phyloP scores from a whole-genome alignment of 2,329 filamentous ascomycete species.

The Beauveria varroae region DNA sequence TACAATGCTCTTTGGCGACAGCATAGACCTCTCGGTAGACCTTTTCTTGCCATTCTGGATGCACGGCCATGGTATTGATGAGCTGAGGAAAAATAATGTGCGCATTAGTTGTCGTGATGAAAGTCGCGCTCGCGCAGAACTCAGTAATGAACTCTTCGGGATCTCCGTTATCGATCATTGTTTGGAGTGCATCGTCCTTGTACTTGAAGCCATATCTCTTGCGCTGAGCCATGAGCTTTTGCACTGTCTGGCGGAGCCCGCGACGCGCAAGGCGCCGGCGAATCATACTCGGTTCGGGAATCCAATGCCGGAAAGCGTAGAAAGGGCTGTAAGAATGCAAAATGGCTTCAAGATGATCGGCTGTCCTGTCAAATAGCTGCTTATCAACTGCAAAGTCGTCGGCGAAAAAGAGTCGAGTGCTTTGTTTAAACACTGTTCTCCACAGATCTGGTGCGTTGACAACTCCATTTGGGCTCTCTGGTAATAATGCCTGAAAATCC shows the following conservation, averaged over 20 bases:
- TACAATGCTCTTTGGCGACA: neutral
- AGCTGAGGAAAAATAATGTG: neutral
- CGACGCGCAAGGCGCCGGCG: neutral
- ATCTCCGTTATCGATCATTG: neutral
- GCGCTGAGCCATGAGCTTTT: neutral
- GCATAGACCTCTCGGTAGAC: neutral
- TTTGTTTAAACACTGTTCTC: neutral
- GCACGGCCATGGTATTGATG: neutral
- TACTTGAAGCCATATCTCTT: neutral
- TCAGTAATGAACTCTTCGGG: neutral
- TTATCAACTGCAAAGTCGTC: neutral
- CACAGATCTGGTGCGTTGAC: neutral
- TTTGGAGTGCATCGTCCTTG: neutral
- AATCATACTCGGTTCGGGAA: neutral
- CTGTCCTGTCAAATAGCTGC: neutral
- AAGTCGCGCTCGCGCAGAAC: neutral
- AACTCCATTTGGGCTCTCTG: neutral
- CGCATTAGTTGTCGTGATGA: neutral
- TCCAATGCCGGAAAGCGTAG: neutral
- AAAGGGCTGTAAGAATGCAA: neutral
- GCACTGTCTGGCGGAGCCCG: neutral
- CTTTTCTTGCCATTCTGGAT: conserved; percentile 2
- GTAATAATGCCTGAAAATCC: neutral
- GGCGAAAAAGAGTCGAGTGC: neutral
- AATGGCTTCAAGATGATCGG: neutral